A percentile compares a stretch with the other conserved stretches of the same genome.
These are phyloP conservation scores for Aspergillus baeticus DNA, from an alignment of 495 filamentous ascomycete species.

Conservation along the genomic window DNA sequence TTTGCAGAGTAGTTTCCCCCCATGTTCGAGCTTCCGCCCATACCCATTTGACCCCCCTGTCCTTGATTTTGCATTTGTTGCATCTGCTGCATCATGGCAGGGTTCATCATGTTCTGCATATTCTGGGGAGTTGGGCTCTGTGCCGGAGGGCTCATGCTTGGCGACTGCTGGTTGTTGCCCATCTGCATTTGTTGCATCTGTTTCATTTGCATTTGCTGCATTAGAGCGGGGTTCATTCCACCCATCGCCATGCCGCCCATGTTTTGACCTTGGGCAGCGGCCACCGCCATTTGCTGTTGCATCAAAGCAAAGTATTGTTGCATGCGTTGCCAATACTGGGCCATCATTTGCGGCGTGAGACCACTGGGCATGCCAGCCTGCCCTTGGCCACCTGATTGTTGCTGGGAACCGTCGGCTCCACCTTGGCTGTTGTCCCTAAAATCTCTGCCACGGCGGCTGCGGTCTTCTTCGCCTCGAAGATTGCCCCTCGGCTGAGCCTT, in stretches of 20 bases:
- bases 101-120: slow-evolving; percentile 55
- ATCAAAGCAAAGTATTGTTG: slow-evolving; percentile 94
- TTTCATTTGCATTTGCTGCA: slow-evolving; percentile 81
- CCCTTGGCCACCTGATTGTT: slow-evolving; percentile 42
- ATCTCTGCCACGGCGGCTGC: slow-evolving; percentile 50
- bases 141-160: slow-evolving; percentile 47
- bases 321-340: slow-evolving; percentile 96
- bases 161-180: slow-evolving; percentile 48
- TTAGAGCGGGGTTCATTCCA: slow-evolving; percentile 76
- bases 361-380: slow-evolving; percentile 49
- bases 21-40: slow-evolving; percentile 16
- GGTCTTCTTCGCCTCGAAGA: slow-evolving; percentile 83
- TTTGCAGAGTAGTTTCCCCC: slow-evolving; percentile 32
- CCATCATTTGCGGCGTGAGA: slow-evolving; percentile 95
- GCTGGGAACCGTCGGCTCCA: slow-evolving; percentile 45
- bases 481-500: slow-evolving; percentile 96
- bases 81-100: slow-evolving; percentile 75
- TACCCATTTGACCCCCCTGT: slow-evolving; percentile 24
- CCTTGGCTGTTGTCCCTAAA: slow-evolving; percentile 56
- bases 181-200: slow-evolving; percentile 72
- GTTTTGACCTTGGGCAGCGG: slow-evolving; percentile 38
- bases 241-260: slow-evolving; percentile 63
- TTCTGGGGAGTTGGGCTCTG: slow-evolving; percentile 40
- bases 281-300: slow-evolving; percentile 71
- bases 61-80: slow-evolving; percentile 56